A percentile compares a stretch with the other conserved stretches of the same genome.
Evolutionary conservation across 164 flowering plant genomes (phyloP).

Genomic region (Cinnamomum chago): DNA sequence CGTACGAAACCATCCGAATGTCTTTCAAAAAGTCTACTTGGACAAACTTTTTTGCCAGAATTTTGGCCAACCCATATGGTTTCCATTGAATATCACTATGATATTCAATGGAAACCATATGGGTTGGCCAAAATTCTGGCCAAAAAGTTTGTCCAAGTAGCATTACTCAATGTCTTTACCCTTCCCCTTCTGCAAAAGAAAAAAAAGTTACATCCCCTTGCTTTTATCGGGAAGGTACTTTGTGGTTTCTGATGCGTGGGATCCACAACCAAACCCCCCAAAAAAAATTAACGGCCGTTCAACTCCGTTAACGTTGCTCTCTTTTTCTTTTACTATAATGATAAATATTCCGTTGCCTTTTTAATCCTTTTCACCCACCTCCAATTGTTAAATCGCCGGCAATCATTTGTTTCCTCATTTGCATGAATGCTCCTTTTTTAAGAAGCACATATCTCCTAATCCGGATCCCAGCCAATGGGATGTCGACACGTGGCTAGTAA

Average conservation of each 20-base stretch:
- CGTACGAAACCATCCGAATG: background rate
- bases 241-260: background rate
- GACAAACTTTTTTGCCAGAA: too few relatives aligned
- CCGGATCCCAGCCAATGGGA: background rate
- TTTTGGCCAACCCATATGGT: too few relatives aligned
- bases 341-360: background rate
- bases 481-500: background rate
- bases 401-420: constrained; percentile 5
- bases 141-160: too few relatives aligned
- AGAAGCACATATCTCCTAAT: background rate
- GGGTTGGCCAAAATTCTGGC: too few relatives aligned
- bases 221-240: constrained; percentile 5
- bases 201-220: background rate
- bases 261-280: background rate
- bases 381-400: background rate
- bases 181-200: background rate
- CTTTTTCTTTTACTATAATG: background rate
- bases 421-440: background rate
- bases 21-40: too few relatives aligned
- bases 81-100: too few relatives aligned
- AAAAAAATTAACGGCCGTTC: background rate
- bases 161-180: too few relatives aligned
- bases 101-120: too few relatives aligned
- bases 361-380: background rate
- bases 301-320: constrained; percentile 4